phyloP scores from a whole-genome alignment of 441 rosid genomes.

The Aleurites moluccanus region DNA sequence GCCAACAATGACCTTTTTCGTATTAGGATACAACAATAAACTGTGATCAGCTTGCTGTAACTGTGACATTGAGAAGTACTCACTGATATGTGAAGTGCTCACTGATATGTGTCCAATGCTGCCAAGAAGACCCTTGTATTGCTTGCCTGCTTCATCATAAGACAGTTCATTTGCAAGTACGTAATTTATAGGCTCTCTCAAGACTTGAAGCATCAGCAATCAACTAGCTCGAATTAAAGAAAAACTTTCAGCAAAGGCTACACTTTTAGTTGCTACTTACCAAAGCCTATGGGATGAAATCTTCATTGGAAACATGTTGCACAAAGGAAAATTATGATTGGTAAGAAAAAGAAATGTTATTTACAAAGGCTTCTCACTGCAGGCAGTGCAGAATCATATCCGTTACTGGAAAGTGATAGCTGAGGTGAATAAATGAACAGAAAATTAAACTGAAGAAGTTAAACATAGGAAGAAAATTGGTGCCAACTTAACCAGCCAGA shows the following conservation, averaged over 20 bases:
- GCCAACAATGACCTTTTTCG: not conserved
- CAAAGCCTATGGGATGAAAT: not conserved
- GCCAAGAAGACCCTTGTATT: constrained; percentile 43
- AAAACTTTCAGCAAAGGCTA: not conserved
- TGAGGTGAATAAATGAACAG: not conserved
- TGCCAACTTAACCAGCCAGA: not conserved
- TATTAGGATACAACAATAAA: constrained; percentile 66
- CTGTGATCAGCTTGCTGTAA: constrained; percentile 73
- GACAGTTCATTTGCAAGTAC: not conserved
- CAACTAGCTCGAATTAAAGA: not conserved
- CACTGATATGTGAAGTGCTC: no score
- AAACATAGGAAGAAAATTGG: not conserved
- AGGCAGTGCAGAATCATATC: no score
- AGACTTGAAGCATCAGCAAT: not conserved
- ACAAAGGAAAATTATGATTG: not conserved
- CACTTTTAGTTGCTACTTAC: not conserved
- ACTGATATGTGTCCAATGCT: constrained; percentile 68
- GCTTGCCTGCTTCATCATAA: not conserved
- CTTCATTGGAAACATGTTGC: not conserved
- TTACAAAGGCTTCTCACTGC: not conserved
- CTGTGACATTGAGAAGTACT: constrained; percentile 59
- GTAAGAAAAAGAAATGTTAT: not conserved
- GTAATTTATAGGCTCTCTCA: not conserved
- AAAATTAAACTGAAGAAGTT: not conserved
- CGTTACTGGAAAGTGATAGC: not conserved